Evolutionary conservation across 805 yeast species (phyloP).

Genomic region (Lipomyces kockii): DNA sequence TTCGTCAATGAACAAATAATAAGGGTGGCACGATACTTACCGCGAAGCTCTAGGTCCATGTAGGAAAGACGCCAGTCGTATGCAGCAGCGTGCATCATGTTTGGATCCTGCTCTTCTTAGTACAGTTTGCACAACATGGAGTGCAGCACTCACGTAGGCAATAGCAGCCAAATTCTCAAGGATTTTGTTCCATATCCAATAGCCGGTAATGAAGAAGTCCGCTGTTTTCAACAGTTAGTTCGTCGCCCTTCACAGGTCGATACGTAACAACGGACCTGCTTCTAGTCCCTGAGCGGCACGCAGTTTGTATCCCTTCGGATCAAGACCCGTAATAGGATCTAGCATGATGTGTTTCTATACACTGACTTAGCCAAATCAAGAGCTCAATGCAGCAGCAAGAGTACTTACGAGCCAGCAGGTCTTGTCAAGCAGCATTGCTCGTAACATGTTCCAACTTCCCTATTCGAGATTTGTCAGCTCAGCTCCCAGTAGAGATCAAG

Average conservation of each 20-base stretch:
- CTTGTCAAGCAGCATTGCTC: conserved; percentile 90
- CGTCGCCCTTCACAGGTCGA: not conserved
- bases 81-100: conserved; percentile 86
- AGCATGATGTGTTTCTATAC: conserved; percentile 72
- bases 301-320: conserved; percentile 78
- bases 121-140: not conserved
- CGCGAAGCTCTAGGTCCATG: conserved; percentile 84
- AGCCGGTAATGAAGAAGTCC: conserved; percentile 94
- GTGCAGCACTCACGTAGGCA: conserved; percentile 58
- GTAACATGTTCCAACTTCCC: conserved; percentile 93
- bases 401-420: conserved; percentile 72
- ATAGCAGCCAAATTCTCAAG: conserved; percentile 92
- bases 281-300: conserved; percentile 96
- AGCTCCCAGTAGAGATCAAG: not conserved
- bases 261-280: conserved; percentile 49
- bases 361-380: not conserved
- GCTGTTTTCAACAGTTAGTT: conserved; percentile 49
- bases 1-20: not conserved
- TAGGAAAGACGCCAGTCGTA: conserved; percentile 97
- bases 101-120: conserved; percentile 60
- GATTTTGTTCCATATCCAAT: conserved; percentile 98
- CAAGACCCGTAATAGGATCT: conserved; percentile 89
- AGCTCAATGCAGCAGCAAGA: not conserved
- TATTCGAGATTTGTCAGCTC: not conserved
- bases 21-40: conserved; percentile 56